Percentiles rank a stretch among this genome's conserved stretches.
Evolutionary conservation across 2,329 filamentous ascomycete species (phyloP).

Genomic region (Fusarium beomiforme): DNA sequence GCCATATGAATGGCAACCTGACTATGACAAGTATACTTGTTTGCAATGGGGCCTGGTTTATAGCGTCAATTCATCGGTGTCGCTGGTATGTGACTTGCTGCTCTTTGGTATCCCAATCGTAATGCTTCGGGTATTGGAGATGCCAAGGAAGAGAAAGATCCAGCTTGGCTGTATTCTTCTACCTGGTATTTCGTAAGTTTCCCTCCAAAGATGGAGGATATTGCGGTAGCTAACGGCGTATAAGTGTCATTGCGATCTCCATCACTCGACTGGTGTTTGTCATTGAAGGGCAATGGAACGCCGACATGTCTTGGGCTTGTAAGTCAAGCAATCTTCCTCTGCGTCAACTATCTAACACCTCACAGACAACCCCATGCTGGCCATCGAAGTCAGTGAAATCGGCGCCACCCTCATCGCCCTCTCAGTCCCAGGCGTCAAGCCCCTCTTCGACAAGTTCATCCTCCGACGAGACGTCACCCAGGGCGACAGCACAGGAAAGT

Average conservation of each 20-base stretch:
- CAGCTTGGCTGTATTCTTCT: conserved; percentile 59
- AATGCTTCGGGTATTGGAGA: conserved; percentile 57
- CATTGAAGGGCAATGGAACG: conserved; percentile 57
- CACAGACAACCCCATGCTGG: conserved; percentile 57
- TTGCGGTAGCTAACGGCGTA: neutral
- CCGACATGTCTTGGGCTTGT: conserved; percentile 60
- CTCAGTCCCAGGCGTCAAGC: conserved; percentile 61
- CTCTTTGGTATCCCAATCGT: conserved; percentile 61
- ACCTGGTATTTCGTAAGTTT: conserved; percentile 58
- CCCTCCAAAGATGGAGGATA: neutral
- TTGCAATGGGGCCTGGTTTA: conserved; percentile 63
- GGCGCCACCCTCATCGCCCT: conserved; percentile 61
- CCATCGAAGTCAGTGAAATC: conserved; percentile 61
- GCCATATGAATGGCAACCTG: conserved; percentile 61
- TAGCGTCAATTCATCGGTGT: conserved; percentile 60
- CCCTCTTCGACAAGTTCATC: conserved; percentile 52
- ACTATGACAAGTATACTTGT: conserved; percentile 53
- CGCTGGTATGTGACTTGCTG: conserved; percentile 59
- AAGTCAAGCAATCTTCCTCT: neutral
- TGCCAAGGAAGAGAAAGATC: conserved; percentile 56
- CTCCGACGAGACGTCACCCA: conserved; percentile 38
- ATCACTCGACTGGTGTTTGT: conserved; percentile 58
- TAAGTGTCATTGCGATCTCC: conserved; percentile 60
- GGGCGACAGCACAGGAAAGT: conserved; percentile 31
- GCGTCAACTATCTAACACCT: neutral